Evolutionary conservation across 2,329 filamentous ascomycete species (phyloP), one percentile per base, ranked within the genome.

Genomic region (Colletotrichum graminicola): DNA sequence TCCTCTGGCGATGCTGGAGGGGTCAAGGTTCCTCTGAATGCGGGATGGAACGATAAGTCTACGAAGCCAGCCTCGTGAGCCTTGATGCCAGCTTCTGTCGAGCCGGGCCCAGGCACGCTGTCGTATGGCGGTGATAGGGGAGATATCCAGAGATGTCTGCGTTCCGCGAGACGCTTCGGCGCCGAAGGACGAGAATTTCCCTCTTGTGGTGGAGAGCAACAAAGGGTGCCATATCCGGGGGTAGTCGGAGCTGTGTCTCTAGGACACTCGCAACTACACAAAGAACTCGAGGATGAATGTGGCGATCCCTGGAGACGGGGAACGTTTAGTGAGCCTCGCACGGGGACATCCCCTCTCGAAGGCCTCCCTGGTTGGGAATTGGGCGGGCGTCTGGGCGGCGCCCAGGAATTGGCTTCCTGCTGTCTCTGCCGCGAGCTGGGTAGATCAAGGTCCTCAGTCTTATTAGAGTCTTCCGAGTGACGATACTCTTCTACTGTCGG

Each of bases 281-380:
- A 82, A 77, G 85, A 87, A 73, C 81, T 84, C 56, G 79, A 80
- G 32, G 84, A 83, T 23, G 83, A 83, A 69, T 80, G 78, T 55
- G 80, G 79, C 16, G 78, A 81, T 61, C 78, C 79, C 63, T 75
- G 79, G n/a, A 81, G 80, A 23, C 83, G 78, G 60, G 84, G 81
- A 32, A 82, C 69, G 67, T 81, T 82, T 69, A 82, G 77, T 72
- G 80, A 77, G 66, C 79, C 80, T 65, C 78, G 80, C 67, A 83
- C 78, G 62, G 83, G 80, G 66, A 82, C 78, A 32, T 76, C 75
- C 74, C 72, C 61, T 52, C 52, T 66, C 26, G 56, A 65, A 5
- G 70, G 47, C 49, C 61, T 57, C 8, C 29, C 43, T 11, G 66
- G 45, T 32, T 62, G 70, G 16, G 26, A 18, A n/a, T 49, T 45